Evolutionary conservation across 1,284 basidiomycete genomes (phyloP).

Genomic region (Chondrostereum purpureum): DNA sequence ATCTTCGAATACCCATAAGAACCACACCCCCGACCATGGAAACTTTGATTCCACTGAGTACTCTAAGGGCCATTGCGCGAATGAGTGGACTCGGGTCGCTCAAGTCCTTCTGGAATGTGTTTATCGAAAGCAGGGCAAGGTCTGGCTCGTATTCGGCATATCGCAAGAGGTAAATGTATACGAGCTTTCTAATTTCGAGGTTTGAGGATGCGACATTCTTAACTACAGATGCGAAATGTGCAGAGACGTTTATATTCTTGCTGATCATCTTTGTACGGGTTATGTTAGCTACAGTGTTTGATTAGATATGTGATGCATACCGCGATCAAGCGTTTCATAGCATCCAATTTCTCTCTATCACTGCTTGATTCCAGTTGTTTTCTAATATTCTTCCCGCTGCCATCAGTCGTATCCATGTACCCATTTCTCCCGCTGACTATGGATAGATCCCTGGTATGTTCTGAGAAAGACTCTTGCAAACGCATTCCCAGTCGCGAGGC

Average conservation of each 20-base stretch:
- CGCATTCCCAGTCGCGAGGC: slow-evolving; percentile 73
- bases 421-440: slow-evolving; percentile 38
- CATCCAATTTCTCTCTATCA: slow-evolving; percentile 86
- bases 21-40: slow-evolving; percentile 85
- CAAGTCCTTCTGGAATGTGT: slow-evolving; percentile 97
- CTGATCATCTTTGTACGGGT: too few relatives aligned
- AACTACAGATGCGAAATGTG: slow-evolving; percentile 91
- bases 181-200: slow-evolving; percentile 93
- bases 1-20: slow-evolving; percentile 86
- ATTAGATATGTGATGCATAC: slow-evolving; percentile 38
- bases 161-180: slow-evolving; percentile 94
- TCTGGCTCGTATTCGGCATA: slow-evolving; percentile 93
- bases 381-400: slow-evolving; percentile 71
- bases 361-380: slow-evolving; percentile 81
- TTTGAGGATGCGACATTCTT: slow-evolving; percentile 89
- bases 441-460: slow-evolving; percentile 68
- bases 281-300: slow-evolving; percentile 26
- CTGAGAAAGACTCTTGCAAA: slow-evolving; percentile 72
- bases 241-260: slow-evolving; percentile 86
- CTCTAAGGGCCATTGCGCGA: slow-evolving; percentile 90
- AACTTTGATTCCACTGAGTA: slow-evolving; percentile 87
- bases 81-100: slow-evolving; percentile 90
- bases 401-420: slow-evolving; percentile 68
- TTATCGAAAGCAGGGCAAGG: slow-evolving; percentile 93
- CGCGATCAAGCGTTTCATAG: slow-evolving; percentile 89